Evolutionary conservation across 2,329 filamentous ascomycete species (phyloP).

Genomic region (Colletotrichum lindemuthianum): DNA sequence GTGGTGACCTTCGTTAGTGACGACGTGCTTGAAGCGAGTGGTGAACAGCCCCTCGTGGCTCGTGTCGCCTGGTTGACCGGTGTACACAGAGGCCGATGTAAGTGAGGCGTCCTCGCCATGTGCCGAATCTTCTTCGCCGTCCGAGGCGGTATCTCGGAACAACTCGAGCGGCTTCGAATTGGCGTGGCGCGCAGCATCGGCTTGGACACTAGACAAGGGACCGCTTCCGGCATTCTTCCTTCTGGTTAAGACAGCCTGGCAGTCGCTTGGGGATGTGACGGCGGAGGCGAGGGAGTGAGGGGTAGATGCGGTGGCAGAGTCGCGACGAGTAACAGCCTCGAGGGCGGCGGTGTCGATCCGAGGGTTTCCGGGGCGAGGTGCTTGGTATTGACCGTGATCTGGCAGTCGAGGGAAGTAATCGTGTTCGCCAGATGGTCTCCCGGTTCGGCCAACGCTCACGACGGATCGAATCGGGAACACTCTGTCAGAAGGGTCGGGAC

Average conservation of each 20-base stretch:
- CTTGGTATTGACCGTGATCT: constrained; percentile 45
- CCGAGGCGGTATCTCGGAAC: constrained; percentile 38
- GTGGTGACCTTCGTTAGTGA: constrained; percentile 81
- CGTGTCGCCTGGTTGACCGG: constrained; percentile 5
- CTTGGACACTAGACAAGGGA: constrained; percentile 56
- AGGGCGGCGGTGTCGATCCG: constrained; percentile 43
- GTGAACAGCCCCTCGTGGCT: constrained; percentile 60
- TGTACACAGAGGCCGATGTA: background rate
- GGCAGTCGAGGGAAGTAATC: constrained; percentile 50
- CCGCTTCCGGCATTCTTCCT: constrained; percentile 50
- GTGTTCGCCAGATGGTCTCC: constrained; percentile 50
- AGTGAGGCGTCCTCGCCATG: constrained; percentile 14
- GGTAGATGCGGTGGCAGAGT: constrained; percentile 15
- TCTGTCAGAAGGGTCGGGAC: constrained; percentile 60
- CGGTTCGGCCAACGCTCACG: constrained; percentile 72
- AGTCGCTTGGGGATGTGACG: constrained; percentile 37
- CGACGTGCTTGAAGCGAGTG: constrained; percentile 79
- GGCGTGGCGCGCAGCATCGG: constrained; percentile 54
- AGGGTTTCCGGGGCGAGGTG: constrained; percentile 43
- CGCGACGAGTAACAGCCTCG: constrained; percentile 37
- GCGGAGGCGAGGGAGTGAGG: constrained; percentile 22
- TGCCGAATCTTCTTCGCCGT: constrained; percentile 39
- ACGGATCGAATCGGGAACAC: constrained; percentile 88
- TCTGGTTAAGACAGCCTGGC: constrained; percentile 37
- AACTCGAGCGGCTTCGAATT: constrained; percentile 45